Percentiles rank a stretch among this genome's conserved stretches.
Evolutionary conservation across 768 basidiomycete species (phyloP).

Genomic region (Suillus subaureus): DNA sequence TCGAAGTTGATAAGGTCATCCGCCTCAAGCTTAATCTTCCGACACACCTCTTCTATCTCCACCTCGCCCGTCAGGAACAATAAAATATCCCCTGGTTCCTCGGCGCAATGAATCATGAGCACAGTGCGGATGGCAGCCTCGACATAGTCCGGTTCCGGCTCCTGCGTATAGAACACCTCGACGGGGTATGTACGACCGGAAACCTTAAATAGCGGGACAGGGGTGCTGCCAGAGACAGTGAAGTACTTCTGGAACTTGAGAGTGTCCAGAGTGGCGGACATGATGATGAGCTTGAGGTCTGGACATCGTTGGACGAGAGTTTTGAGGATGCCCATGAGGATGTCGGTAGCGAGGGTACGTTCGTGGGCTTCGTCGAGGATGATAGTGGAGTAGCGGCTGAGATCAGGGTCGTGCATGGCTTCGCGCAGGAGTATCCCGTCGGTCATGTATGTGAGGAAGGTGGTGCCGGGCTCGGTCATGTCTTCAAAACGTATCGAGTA

Average conservation of each 20-base stretch:
- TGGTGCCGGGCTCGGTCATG: constrained; percentile 74
- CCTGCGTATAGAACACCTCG: constrained; percentile 92
- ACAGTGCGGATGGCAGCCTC: constrained; percentile 97
- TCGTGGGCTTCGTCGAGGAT: constrained; percentile 99
- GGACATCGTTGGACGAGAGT: constrained; percentile 72
- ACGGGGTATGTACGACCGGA: constrained; percentile 94
- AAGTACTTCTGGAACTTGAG: constrained; percentile 98
- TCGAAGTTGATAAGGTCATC: constrained; percentile 79
- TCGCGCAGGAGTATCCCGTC: constrained; percentile 98
- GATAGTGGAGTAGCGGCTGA: constrained; percentile 92
- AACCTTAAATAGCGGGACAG: constrained; percentile 84
- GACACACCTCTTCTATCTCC: constrained; percentile 96
- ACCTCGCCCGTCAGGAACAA: constrained; percentile 98
- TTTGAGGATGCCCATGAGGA: constrained; percentile 97
- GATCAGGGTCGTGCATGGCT: constrained; percentile 95
- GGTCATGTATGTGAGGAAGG: constrained; percentile 99
- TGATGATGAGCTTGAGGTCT: constrained; percentile 96
- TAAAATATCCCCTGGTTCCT: constrained; percentile 89
- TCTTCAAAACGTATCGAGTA: constrained; percentile 99
- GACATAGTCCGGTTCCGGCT: constrained; percentile 94
- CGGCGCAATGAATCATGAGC: constrained; percentile 95
- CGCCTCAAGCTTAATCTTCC: constrained; percentile 89
- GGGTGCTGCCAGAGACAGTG: constrained; percentile 41
- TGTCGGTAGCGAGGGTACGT: constrained; percentile 95
- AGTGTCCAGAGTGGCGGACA: constrained; percentile 98